These are phyloP conservation scores for Leucosporidium creatinivorum DNA, from an alignment of 768 basidiomycete species.

Conservation along the genomic window DNA sequence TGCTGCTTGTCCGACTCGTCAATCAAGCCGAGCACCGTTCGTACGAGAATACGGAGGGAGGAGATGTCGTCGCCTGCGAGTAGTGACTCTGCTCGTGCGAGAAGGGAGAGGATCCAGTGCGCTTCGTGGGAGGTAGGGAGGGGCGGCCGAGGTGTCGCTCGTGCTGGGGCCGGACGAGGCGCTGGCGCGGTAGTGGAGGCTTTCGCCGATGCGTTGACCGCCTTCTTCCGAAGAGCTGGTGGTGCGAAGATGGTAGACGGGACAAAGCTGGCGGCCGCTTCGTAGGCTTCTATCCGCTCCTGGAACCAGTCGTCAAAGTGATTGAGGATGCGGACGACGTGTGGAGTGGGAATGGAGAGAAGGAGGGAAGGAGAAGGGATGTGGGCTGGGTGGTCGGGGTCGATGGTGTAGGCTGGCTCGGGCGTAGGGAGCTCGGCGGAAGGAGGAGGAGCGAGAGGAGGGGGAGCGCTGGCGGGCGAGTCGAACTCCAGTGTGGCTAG, in stretches of 20 bases:
- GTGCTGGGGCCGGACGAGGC: background rate
- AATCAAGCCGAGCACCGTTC: too few species aligned
- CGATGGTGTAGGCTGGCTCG: constrained; percentile 24
- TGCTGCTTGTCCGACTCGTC: too few species aligned
- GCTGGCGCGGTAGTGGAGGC: background rate
- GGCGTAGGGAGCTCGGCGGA: background rate
- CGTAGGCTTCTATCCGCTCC: constrained; percentile 18
- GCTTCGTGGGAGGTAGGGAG: constrained; percentile 24
- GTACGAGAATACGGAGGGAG: too few species aligned
- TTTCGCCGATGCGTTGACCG: background rate
- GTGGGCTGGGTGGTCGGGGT: constrained; percentile 42
- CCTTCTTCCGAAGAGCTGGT: constrained; percentile 11
- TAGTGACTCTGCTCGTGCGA: too few species aligned
- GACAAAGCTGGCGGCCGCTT: constrained; percentile 8
- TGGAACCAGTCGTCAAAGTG: constrained; percentile 24
- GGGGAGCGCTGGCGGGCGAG: background rate
- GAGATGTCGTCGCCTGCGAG: too few species aligned
- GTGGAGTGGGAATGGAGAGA: constrained; percentile 50
- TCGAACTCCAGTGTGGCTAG: constrained; percentile 28
- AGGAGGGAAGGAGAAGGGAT: constrained; percentile 42
- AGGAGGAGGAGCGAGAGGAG: background rate
- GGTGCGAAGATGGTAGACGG: constrained; percentile 33
- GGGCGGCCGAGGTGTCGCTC: background rate
- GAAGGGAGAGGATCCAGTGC: constrained; percentile 53
- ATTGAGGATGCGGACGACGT: constrained; percentile 17